Conservation (phyloP, 1,284 basidiomycete genomes). For the Leucoagaricus sp. region DNA sequence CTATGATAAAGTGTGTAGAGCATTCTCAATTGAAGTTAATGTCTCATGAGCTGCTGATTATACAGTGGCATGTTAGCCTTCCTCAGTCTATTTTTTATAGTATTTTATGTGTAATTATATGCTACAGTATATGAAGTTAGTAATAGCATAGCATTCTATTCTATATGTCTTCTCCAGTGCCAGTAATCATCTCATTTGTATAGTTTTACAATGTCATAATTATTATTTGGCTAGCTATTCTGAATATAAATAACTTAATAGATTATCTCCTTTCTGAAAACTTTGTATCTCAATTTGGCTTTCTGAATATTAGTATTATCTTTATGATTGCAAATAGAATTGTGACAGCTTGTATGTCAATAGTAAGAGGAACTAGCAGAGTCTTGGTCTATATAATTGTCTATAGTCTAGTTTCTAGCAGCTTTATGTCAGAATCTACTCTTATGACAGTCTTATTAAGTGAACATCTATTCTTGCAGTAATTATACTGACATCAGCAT, state of each 20-base stretch:
- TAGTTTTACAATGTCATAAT: not conserved
- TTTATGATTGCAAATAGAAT: conserved; percentile 20
- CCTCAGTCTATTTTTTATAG: conserved; percentile 39
- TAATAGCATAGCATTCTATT: conserved; percentile 46
- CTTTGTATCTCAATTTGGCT: conserved; percentile 44
- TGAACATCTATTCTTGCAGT: too few species aligned
- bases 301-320: conserved; percentile 29
- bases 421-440: conserved; percentile 29
- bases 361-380: conserved; percentile 16
- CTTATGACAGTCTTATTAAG: too few species aligned
- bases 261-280: conserved; percentile 48
- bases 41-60: conserved; percentile 5
- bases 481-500: not conserved
- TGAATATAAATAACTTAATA: conserved; percentile 47
- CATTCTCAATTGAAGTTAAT: too few species aligned
- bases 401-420: conserved; percentile 44
- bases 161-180: conserved; percentile 33
- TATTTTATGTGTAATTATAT: conserved; percentile 56
- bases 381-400: conserved; percentile 35
- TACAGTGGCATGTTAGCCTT: conserved; percentile 20
- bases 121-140: conserved; percentile 43
- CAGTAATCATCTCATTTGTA: too few species aligned
- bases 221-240: conserved; percentile 35
- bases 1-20: too few species aligned
- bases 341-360: conserved; percentile 29